phyloP scores from a whole-genome alignment of 768 basidiomycete species.

The Hemileccinum rubropunctum region DNA sequence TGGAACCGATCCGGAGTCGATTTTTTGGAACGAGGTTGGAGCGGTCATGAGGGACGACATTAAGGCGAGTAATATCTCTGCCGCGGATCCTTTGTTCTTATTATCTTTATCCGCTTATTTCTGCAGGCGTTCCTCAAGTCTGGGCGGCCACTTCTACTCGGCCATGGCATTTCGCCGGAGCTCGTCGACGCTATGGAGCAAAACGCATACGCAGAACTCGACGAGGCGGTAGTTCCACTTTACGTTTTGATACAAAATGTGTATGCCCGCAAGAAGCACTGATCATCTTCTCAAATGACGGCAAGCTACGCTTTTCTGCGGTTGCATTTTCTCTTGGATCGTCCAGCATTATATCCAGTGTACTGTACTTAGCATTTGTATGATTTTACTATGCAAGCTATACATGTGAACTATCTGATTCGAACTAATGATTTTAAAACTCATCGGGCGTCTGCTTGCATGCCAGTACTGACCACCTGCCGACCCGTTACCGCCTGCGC shows the following conservation, averaged over 20 bases:
- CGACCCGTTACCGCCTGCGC: too few relatives aligned
- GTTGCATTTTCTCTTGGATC: slow-evolving; percentile 7
- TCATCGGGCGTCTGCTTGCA: too few relatives aligned
- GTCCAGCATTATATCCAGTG: slow-evolving; percentile 17
- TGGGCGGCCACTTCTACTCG: slow-evolving; percentile 65
- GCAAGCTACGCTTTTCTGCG: neutral
- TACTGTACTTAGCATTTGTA: slow-evolving; percentile 23
- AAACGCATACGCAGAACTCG: slow-evolving; percentile 51
- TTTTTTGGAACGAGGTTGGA: slow-evolving; percentile 43
- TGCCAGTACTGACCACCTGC: too few relatives aligned
- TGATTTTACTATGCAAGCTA: slow-evolving; percentile 13
- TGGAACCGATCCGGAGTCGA: slow-evolving; percentile 21
- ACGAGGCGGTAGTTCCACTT: slow-evolving; percentile 42
- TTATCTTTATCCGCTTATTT: neutral
- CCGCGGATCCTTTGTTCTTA: neutral
- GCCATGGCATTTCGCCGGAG: slow-evolving; percentile 53
- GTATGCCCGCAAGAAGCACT: slow-evolving; percentile 44
- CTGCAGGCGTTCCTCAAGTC: slow-evolving; percentile 61
- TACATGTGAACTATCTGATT: neutral
- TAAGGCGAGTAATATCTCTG: slow-evolving; percentile 35
- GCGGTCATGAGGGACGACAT: slow-evolving; percentile 57
- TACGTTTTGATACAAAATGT: slow-evolving; percentile 60
- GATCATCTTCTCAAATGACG: slow-evolving; percentile 6
- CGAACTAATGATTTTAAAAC: neutral
- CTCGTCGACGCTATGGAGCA: slow-evolving; percentile 53